A percentile compares a stretch with the other conserved stretches of the same genome.
Conservation (phyloP, 345 rosid species). For the Durio zibethinus region DNA sequence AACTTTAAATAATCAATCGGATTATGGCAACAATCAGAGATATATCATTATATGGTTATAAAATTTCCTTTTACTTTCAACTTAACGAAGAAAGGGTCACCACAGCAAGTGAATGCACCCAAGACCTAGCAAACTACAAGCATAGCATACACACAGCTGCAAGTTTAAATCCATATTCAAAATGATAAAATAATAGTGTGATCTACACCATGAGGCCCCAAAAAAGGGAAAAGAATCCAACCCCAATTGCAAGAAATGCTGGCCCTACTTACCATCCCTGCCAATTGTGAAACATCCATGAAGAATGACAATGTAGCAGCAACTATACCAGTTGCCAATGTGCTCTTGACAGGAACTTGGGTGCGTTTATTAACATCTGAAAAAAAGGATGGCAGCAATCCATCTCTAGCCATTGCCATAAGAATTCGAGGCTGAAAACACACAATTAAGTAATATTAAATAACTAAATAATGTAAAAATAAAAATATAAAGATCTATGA, state of each 20-base stretch:
- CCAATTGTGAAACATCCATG: constrained; percentile 70
- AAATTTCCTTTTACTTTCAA: background rate
- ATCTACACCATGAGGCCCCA: too few relatives aligned
- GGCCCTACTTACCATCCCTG: constrained; percentile 65
- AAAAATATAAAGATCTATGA: background rate
- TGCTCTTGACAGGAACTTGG: constrained; percentile 72
- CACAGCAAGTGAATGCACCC: background rate
- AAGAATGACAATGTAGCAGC: constrained; percentile 55
- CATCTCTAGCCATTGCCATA: constrained; percentile 88
- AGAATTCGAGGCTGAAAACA: constrained; percentile 65
- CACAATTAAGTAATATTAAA: background rate
- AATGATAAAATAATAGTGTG: background rate
- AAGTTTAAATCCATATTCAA: background rate
- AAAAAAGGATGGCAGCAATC: constrained; percentile 69
- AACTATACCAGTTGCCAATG: constrained; percentile 54
- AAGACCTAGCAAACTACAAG: background rate
- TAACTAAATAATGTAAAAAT: background rate
- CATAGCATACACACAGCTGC: background rate
- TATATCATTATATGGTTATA: background rate
- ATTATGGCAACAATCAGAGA: background rate
- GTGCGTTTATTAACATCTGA: constrained; percentile 56
- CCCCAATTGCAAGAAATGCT: background rate
- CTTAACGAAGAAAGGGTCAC: background rate
- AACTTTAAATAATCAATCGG: background rate
- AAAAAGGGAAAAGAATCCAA: background rate